These are phyloP conservation scores for Pythium myriotylum DNA, from an alignment of 352 stramenopile species.

Conservation along the genomic window DNA sequence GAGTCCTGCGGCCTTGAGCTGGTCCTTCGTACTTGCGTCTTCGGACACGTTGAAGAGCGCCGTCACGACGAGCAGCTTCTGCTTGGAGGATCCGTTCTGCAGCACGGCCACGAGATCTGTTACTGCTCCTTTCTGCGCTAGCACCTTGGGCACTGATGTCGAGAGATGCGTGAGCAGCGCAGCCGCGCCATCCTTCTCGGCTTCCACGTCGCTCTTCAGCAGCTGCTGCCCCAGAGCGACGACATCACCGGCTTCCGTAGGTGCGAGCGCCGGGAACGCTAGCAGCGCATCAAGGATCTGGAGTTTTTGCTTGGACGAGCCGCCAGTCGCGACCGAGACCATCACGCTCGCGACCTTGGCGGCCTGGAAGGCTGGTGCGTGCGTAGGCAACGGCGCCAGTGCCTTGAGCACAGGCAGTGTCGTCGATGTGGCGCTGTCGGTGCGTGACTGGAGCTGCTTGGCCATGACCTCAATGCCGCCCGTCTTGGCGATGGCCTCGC, in stretches of 20 bases:
- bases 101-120: neutral
- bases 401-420: neutral
- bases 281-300: neutral
- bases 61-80: neutral
- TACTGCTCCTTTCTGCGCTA: neutral
- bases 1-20: neutral
- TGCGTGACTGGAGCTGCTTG: constrained; percentile 1
- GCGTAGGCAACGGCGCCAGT: neutral
- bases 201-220: neutral
- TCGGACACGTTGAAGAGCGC: neutral
- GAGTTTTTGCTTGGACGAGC: neutral
- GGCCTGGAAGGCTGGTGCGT: neutral
- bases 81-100: neutral
- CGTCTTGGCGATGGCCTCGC: neutral
- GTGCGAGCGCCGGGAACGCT: neutral
- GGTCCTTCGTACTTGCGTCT: neutral
- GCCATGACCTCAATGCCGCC: neutral
- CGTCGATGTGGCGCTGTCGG: neutral
- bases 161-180: neutral
- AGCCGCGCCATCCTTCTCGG: neutral
- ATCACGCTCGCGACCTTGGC: neutral
- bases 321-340: neutral
- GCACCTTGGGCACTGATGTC: neutral
- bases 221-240: neutral
- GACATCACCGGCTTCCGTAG: neutral